Evolutionary conservation across 306 rosid genomes (phyloP), one percentile per base, ranked within the genome.

Genomic region (Echinosophora koreensis): DNA sequence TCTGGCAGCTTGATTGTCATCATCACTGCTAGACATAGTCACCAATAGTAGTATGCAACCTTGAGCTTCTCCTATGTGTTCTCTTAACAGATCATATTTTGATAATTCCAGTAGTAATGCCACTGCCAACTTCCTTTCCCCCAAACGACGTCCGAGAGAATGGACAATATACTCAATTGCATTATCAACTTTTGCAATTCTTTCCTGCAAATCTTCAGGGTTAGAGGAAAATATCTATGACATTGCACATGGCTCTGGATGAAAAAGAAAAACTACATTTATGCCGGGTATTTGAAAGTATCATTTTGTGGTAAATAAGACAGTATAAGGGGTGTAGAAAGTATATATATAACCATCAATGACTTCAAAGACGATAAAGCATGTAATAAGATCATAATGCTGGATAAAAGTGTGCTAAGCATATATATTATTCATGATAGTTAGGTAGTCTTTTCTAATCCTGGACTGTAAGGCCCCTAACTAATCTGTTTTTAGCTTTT

Each of bases 21-120:
- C 94, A 73, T 93, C 94, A 58, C 95, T 82, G 66, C 83, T 91
- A 54, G 90, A 85, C 93, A 91, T 91, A 61, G 98, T 91, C 86
- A 88, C 97, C 83, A 91, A 82, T 28, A 91, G 79, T 47, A 93
- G 91, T 80, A 93, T 88, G 88, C 93, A 89, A 81, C 98, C 98
- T 87, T 89, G 97, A 74, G 77, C 98, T 70, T 85, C 81, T 86
- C 98, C 98, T 69, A 93, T 84, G 38, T 52, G 62, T 18, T 89
- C 91, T 81, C 82, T 77, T 16, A 82, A 82, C 68, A 44, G 69
- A 66, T 89, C 74, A 77, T 70, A 41, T 79, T 87, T 84, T 47
- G 97, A 93, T 71, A 93, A 71, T 68, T 91, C 95, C 70, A 93
- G 81, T 35, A 93, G 82, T 73, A 93, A 84, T 8, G 90, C 86